These are phyloP conservation scores for Lunularia cruciata DNA, from an alignment of 225 moss, liverwort and hornwort genomes.

Conservation along the genomic window DNA sequence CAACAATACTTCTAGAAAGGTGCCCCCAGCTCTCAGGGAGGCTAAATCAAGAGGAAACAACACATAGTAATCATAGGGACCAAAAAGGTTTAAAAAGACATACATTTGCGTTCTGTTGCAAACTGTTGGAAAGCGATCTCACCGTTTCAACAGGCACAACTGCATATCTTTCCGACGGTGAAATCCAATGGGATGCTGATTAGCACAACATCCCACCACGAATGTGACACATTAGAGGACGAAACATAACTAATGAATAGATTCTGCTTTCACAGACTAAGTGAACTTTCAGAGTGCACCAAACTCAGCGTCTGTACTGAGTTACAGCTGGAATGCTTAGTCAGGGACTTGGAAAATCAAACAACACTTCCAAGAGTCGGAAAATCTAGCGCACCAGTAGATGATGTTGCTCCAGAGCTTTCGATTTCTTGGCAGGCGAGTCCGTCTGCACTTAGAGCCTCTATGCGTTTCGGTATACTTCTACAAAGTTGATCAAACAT, in stretches of 20 bases:
- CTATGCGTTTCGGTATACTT: slow-evolving; percentile 59
- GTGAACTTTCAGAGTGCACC: no score
- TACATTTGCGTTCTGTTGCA: slow-evolving; percentile 51
- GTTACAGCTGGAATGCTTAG: no score
- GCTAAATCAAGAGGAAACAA: neutral
- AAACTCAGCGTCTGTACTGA: no score
- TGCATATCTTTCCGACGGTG: slow-evolving; percentile 86
- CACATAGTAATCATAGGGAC: no score
- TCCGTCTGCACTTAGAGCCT: slow-evolving; percentile 71
- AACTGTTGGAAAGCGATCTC: slow-evolving; percentile 51
- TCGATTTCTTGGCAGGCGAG: slow-evolving; percentile 62
- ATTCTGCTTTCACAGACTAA: neutral
- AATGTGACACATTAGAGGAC: neutral
- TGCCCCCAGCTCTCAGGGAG: no score
- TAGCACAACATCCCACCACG: neutral
- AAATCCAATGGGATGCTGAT: slow-evolving; percentile 71
- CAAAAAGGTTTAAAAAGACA: neutral
- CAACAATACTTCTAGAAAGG: no score
- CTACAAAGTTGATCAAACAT: slow-evolving; percentile 33
- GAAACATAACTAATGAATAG: neutral
- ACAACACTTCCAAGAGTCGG: neutral
- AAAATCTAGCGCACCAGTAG: slow-evolving; percentile 39
- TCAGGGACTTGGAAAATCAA: no score
- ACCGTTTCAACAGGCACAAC: slow-evolving; percentile 80
- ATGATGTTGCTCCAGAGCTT: slow-evolving; percentile 56